A percentile compares a stretch with the other conserved stretches of the same genome.
phyloP scores from a whole-genome alignment of 176 grass and related monocot species.

The Thalia dealbata region DNA sequence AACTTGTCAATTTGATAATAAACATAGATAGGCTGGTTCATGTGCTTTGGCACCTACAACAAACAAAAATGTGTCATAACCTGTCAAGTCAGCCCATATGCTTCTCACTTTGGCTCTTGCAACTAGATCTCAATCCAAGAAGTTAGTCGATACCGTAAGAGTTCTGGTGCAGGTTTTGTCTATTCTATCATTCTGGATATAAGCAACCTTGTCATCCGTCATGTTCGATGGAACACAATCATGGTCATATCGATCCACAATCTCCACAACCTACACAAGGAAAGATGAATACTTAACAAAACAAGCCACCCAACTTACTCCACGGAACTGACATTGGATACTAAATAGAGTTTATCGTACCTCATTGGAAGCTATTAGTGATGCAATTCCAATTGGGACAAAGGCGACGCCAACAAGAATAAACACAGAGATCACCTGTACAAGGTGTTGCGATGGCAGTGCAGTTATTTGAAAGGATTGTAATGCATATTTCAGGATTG shows the following conservation, averaged over 20 bases:
- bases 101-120: constrained; percentile 19
- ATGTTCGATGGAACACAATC: constrained; percentile 44
- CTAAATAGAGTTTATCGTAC: constrained; percentile 9
- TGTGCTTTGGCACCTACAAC: constrained; percentile 45
- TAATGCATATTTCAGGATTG: background rate
- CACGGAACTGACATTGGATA: background rate
- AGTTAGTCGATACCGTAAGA: constrained; percentile 33
- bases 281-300: background rate
- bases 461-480: no score
- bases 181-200: constrained; percentile 36
- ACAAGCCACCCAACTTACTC: background rate
- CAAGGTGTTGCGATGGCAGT: background rate
- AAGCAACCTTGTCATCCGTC: constrained; percentile 41
- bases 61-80: background rate
- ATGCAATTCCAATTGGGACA: constrained; percentile 20
- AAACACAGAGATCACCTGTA: constrained; percentile 26
- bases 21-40: constrained; percentile 54
- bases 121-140: background rate
- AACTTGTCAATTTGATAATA: constrained; percentile 69
- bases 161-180: constrained; percentile 41
- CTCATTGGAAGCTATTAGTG: constrained; percentile 20
- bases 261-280: constrained; percentile 43
- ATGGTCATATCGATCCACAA: constrained; percentile 51
- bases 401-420: constrained; percentile 17
- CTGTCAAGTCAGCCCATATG: background rate